A percentile compares a stretch with the other conserved stretches of the same genome.
phyloP scores from a whole-genome alignment of 2,329 filamentous ascomycete species.

The Aspergillus tanneri region DNA sequence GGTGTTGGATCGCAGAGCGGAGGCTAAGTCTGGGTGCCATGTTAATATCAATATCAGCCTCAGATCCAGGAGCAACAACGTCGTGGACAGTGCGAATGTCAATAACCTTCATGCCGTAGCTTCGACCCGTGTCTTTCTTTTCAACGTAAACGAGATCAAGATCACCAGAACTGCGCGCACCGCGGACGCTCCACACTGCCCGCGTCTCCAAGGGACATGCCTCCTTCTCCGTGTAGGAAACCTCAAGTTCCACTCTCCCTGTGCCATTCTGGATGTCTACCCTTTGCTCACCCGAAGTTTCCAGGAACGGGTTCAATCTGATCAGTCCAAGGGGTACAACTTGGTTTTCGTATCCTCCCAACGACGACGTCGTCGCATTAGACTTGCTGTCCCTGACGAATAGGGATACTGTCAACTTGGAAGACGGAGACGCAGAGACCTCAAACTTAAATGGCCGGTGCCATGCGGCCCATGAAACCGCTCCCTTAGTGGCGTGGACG shows the following conservation, averaged over 20 bases:
- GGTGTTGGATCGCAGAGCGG: slow-evolving; percentile 15
- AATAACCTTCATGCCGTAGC: slow-evolving; percentile 6
- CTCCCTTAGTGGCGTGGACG: not conserved
- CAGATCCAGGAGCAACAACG: no score
- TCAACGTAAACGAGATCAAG: not conserved
- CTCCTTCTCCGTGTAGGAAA: slow-evolving; percentile 3
- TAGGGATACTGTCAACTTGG: not conserved
- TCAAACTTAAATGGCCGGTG: slow-evolving; percentile 5
- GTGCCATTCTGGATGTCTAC: slow-evolving; percentile 4
- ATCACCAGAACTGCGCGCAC: not conserved
- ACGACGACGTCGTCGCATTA: not conserved
- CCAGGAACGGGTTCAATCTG: slow-evolving; percentile 6
- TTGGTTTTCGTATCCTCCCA: not conserved
- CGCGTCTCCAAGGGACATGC: not conserved
- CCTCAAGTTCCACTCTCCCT: not conserved
- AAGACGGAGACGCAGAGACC: not conserved
- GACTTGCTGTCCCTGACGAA: not conserved
- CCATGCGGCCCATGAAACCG: not conserved
- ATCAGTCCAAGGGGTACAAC: slow-evolving; percentile 3
- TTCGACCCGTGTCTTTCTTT: slow-evolving; percentile 8
- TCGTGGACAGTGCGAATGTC: no score
- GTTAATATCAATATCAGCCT: slow-evolving; percentile 2
- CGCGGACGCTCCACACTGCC: not conserved
- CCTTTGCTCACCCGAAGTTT: not conserved
- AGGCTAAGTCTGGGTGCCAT: slow-evolving; percentile 2